phyloP scores from a whole-genome alignment of 345 rosid species.

The Erodium maritimum region DNA sequence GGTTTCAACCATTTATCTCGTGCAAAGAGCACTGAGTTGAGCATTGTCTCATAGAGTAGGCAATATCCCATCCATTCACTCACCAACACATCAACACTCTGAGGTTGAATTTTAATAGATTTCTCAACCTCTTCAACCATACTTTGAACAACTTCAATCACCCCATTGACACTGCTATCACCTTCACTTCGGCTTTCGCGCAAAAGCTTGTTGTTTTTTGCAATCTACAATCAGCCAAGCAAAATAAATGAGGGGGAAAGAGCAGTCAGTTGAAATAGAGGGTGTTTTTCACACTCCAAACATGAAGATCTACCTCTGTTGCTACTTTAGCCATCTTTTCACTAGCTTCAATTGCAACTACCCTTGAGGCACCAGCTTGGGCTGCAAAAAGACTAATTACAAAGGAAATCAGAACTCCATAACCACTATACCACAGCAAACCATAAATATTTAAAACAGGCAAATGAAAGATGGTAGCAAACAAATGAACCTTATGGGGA shows the following conservation, averaged over 20 bases:
- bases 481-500: too few species aligned
- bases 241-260: neutral
- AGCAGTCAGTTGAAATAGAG: slow-evolving; percentile 9
- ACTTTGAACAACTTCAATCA: slow-evolving; percentile 65
- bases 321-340: slow-evolving; percentile 93
- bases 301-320: slow-evolving; percentile 43
- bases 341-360: slow-evolving; percentile 87
- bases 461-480: neutral
- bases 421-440: neutral
- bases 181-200: slow-evolving; percentile 17
- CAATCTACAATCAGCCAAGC: slow-evolving; percentile 38
- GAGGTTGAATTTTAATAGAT: slow-evolving; percentile 47
- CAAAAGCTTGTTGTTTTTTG: slow-evolving; percentile 62
- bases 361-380: slow-evolving; percentile 86
- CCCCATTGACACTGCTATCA: slow-evolving; percentile 21
- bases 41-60: slow-evolving; percentile 88
- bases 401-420: slow-evolving; percentile 10
- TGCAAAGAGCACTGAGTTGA: slow-evolving; percentile 80
- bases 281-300: neutral
- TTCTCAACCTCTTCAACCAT: slow-evolving; percentile 82
- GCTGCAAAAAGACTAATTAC: slow-evolving; percentile 74
- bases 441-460: neutral
- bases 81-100: slow-evolving; percentile 56
- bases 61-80: slow-evolving; percentile 99
- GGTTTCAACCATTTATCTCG: slow-evolving; percentile 96